Conservation (phyloP, 2,329 filamentous ascomycete genomes). For the Amphichorda felina region DNA sequence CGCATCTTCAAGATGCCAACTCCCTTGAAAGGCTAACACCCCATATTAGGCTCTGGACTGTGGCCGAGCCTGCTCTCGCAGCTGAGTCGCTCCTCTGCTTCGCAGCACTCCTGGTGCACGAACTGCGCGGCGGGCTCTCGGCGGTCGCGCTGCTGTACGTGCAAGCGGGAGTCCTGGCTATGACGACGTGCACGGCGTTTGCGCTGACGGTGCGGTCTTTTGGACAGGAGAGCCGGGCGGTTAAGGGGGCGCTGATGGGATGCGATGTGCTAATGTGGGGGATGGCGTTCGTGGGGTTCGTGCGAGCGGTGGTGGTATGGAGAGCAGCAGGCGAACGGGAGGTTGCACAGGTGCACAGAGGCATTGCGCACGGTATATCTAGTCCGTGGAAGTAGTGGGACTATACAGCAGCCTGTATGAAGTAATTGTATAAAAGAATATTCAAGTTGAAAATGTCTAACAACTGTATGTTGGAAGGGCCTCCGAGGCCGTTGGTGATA, state of each 20-base stretch:
- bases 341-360: neutral
- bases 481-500: too few species aligned
- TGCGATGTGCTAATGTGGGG: constrained; percentile 15
- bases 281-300: constrained; percentile 14
- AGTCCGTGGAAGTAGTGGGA: too few species aligned
- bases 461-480: too few species aligned
- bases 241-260: constrained; percentile 14
- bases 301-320: constrained; percentile 15
- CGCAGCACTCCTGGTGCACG: constrained; percentile 11
- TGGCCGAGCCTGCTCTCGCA: constrained; percentile 9
- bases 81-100: constrained; percentile 11
- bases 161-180: constrained; percentile 12
- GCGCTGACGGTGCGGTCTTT: constrained; percentile 11
- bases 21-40: too few species aligned
- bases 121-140: constrained; percentile 12
- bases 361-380: too few species aligned
- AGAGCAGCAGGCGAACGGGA: constrained; percentile 7
- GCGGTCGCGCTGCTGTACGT: constrained; percentile 13
- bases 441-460: too few species aligned
- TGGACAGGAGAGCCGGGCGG: constrained; percentile 8
- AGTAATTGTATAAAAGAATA: neutral
- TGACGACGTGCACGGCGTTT: constrained; percentile 9
- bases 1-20: too few species aligned
- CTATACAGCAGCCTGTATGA: neutral
- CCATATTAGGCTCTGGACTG: constrained; percentile 12